Percentiles rank a stretch among this genome's conserved stretches.
phyloP scores from a whole-genome alignment of 1,284 basidiomycete genomes.

The Malassezia furfur region DNA sequence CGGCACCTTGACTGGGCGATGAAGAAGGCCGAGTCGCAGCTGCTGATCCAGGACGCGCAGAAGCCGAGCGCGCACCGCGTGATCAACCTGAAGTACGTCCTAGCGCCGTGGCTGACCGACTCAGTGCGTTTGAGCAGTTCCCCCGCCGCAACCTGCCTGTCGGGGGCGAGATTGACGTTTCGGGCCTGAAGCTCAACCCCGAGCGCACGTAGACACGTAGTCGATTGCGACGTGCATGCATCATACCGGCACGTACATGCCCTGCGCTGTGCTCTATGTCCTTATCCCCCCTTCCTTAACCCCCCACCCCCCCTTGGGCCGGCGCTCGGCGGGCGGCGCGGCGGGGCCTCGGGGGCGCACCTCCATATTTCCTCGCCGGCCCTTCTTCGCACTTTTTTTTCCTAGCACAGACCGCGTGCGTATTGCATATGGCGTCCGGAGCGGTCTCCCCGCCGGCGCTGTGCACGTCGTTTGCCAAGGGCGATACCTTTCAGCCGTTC shows the following conservation, averaged over 20 bases:
- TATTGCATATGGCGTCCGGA: background rate
- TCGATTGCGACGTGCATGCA: background rate
- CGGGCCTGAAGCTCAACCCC: conserved; percentile 11
- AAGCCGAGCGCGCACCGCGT: conserved; percentile 14
- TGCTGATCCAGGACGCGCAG: conserved; percentile 17
- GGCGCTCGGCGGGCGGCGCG: too few relatives aligned
- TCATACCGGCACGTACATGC: too few relatives aligned
- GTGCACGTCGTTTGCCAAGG: conserved; percentile 27
- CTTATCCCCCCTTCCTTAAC: too few relatives aligned
- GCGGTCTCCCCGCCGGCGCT: conserved; percentile 11
- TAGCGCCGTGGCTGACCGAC: background rate
- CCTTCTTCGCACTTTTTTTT: conserved; percentile 7
- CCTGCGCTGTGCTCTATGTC: too few relatives aligned
- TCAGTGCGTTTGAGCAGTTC: conserved; percentile 16
- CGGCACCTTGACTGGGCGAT: conserved; percentile 14
- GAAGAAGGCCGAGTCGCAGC: conserved; percentile 15
- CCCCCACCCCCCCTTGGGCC: too few relatives aligned
- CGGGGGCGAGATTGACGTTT: conserved; percentile 9
- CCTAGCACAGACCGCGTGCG: conserved; percentile 9
- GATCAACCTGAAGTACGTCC: conserved; percentile 11
- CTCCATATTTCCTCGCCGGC: background rate
- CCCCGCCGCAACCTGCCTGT: conserved; percentile 11
- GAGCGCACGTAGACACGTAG: conserved; percentile 10
- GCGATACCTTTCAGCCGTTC: conserved; percentile 32
- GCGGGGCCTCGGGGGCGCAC: too few relatives aligned